Conservation (phyloP, 139 green algal genomes). For the Ettlia oleoabundans region DNA sequence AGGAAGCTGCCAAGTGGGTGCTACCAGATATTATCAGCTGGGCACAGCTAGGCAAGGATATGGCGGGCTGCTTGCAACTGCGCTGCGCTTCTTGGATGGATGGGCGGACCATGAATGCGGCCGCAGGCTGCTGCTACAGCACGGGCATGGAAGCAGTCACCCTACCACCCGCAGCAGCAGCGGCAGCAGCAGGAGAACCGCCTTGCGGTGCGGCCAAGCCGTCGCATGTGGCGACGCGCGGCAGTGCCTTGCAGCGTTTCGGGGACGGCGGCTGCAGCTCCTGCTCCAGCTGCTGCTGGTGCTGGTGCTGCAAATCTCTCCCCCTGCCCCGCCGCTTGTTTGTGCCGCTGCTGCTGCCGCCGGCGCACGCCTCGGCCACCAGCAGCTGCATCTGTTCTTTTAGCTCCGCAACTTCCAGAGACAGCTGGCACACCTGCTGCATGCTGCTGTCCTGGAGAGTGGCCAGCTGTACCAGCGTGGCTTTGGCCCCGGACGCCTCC, state of each 20-base stretch:
- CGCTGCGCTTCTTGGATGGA: too few relatives aligned
- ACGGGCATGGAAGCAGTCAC: too few relatives aligned
- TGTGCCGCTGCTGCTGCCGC: not conserved
- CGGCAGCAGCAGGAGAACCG: too few relatives aligned
- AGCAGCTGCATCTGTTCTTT: slow-evolving; percentile 9
- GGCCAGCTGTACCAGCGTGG: slow-evolving; percentile 27
- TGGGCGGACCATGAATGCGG: too few relatives aligned
- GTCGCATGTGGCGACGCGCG: not conserved
- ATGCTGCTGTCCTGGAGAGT: slow-evolving; percentile 19
- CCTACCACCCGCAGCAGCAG: too few relatives aligned
- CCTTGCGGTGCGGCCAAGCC: not conserved
- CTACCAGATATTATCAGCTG: too few relatives aligned
- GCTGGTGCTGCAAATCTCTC: too few relatives aligned
- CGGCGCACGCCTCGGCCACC: not conserved
- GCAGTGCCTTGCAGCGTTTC: not conserved
- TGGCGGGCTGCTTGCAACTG: too few relatives aligned
- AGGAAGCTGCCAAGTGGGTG: too few relatives aligned
- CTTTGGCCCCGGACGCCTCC: slow-evolving; percentile 25
- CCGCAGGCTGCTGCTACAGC: too few relatives aligned
- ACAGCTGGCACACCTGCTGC: slow-evolving; percentile 37
- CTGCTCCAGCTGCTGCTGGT: not conserved
- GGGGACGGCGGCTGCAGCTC: not conserved
- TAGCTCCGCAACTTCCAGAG: slow-evolving; percentile 1
- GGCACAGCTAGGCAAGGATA: too few relatives aligned
- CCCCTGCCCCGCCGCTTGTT: too few relatives aligned